A percentile compares a stretch with the other conserved stretches of the same genome.
Conservation (phyloP, 2,329 filamentous ascomycete genomes). For the Thyridium curvatum region DNA sequence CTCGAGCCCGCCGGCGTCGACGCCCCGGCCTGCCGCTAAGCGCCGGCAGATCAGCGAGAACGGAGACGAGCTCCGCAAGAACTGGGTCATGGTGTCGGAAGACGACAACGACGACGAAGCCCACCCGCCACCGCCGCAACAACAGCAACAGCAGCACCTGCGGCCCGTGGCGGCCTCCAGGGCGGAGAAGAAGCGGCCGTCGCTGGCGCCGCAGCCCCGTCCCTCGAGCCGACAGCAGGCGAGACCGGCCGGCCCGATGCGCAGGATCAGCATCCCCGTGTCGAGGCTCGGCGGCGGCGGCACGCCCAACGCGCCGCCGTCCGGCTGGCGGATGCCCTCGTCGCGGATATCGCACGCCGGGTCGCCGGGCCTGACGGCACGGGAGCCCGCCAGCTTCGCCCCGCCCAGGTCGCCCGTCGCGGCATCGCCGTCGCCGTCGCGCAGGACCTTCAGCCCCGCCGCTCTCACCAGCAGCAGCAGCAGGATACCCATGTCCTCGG, state of each 20-base stretch:
- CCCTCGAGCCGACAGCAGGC: slow-evolving; percentile 13
- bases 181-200: slow-evolving; percentile 4
- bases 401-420: slow-evolving; percentile 34
- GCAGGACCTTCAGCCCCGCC: slow-evolving; percentile 28
- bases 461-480: slow-evolving; percentile 7
- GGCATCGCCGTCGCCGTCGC: slow-evolving; percentile 21
- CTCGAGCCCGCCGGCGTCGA: slow-evolving; percentile 29
- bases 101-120: slow-evolving; percentile 23
- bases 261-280: slow-evolving; percentile 38
- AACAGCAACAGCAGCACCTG: slow-evolving; percentile 12
- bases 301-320: too few species aligned
- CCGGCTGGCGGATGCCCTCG: slow-evolving; percentile 9
- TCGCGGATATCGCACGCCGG: slow-evolving; percentile 38
- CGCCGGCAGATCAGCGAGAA: slow-evolving; percentile 45
- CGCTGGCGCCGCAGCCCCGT: slow-evolving; percentile 5
- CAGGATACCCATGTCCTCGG: slow-evolving; percentile 2
- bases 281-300: slow-evolving; percentile 25
- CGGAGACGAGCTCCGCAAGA: slow-evolving; percentile 53
- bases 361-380: slow-evolving; percentile 30
- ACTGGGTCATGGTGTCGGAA: slow-evolving; percentile 63
- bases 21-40: slow-evolving; percentile 42
- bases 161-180: slow-evolving; percentile 4
- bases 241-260: slow-evolving; percentile 24
- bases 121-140: slow-evolving; percentile 10
- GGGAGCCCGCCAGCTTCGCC: slow-evolving; percentile 48